A percentile compares a stretch with the other conserved stretches of the same genome.
phyloP scores from a whole-genome alignment of 164 flowering plant genomes.

The Paratinospora sagittata region DNA sequence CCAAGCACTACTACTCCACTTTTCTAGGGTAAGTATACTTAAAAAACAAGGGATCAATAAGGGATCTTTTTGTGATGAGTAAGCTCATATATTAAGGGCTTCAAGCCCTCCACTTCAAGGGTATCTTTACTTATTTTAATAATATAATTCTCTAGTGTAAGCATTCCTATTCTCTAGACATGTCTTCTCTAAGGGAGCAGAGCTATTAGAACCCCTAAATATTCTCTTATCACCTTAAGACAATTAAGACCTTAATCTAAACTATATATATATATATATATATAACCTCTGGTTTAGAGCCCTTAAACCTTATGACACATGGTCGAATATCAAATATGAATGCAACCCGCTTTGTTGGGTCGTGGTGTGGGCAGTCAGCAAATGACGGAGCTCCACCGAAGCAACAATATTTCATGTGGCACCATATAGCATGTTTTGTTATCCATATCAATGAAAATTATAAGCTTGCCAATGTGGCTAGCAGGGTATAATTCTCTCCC shows the following conservation, averaged over 20 bases:
- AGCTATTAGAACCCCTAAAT: conserved; percentile 9
- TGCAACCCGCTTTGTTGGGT: neutral
- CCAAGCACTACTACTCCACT: neutral
- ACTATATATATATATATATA: neutral
- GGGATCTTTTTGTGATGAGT: neutral
- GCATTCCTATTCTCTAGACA: conserved; percentile 9
- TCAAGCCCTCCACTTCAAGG: conserved; percentile 1
- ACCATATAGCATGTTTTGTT: neutral
- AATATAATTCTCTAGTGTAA: neutral
- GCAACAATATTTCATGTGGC: neutral
- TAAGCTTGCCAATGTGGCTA: neutral
- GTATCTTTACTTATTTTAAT: neutral
- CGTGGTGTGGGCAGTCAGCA: neutral
- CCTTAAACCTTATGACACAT: neutral
- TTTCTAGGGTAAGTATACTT: neutral
- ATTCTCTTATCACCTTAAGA: conserved; percentile 7
- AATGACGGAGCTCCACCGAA: neutral
- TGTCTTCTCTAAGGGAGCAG: conserved; percentile 12
- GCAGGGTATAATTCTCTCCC: neutral
- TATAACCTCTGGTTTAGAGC: neutral
- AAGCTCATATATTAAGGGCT: neutral
- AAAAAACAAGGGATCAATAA: neutral
- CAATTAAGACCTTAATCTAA: neutral
- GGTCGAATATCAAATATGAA: neutral
- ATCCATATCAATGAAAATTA: neutral